A percentile compares a stretch with the other conserved stretches of the same genome.
These are phyloP conservation scores for Astragalus membranaceus DNA, from an alignment of 306 rosid species.

Conservation along the genomic window DNA sequence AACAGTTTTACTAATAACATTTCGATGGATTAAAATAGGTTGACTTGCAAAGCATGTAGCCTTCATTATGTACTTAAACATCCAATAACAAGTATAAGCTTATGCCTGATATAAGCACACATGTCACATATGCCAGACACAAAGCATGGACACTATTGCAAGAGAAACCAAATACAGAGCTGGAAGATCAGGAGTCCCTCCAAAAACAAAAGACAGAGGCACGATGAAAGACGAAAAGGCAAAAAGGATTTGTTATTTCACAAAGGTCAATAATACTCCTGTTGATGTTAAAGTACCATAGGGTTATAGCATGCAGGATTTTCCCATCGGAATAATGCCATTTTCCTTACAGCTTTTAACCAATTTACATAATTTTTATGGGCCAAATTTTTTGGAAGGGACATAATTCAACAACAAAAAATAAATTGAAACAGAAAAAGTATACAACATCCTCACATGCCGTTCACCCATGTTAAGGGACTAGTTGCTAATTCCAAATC, in stretches of 20 bases:
- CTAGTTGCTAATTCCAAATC: not conserved
- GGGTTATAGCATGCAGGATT: conserved; percentile 1
- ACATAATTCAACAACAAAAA: not conserved
- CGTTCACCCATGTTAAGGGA: not conserved
- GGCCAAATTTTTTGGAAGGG: conserved; percentile 6
- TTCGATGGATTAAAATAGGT: not conserved
- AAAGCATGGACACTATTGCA: not conserved
- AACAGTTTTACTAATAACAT: not conserved
- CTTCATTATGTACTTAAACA: not conserved
- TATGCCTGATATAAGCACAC: not conserved
- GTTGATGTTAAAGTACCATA: not conserved
- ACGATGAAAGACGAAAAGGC: not conserved
- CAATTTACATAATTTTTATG: not conserved
- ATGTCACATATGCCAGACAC: not conserved
- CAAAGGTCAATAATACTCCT: not conserved
- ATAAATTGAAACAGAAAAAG: not conserved
- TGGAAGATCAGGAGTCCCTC: not conserved
- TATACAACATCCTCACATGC: not conserved
- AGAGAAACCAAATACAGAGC: conserved; percentile 7
- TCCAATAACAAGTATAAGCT: conserved; percentile 14
- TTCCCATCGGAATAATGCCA: not conserved
- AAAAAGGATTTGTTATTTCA: not conserved
- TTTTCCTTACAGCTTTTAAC: not conserved
- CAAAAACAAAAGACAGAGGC: not conserved
- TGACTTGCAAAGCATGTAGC: not conserved